These are phyloP conservation scores for Didymosphaeria variabile DNA, from an alignment of 2,329 filamentous ascomycete genomes.

Conservation along the genomic window DNA sequence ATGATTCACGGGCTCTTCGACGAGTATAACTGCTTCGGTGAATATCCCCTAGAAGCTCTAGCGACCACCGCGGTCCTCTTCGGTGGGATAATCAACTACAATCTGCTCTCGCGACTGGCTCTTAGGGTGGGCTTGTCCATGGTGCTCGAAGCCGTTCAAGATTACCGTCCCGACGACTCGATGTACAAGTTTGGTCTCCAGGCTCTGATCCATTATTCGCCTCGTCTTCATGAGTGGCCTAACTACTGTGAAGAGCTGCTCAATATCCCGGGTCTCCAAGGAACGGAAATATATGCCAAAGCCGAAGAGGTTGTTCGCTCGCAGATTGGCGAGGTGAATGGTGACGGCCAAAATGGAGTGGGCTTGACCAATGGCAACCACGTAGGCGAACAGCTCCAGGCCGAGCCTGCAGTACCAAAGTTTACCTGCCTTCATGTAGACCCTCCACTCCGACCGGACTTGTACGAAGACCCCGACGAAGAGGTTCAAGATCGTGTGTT, in stretches of 20 bases:
- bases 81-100: slow-evolving; percentile 93
- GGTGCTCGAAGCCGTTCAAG: slow-evolving; percentile 95
- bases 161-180: slow-evolving; percentile 80
- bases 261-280: slow-evolving; percentile 81
- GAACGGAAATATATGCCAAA: slow-evolving; percentile 83
- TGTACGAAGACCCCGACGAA: slow-evolving; percentile 83
- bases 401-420: slow-evolving; percentile 71
- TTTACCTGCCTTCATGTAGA: slow-evolving; percentile 85
- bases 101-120: slow-evolving; percentile 87
- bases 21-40: slow-evolving; percentile 93
- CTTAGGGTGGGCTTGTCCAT: slow-evolving; percentile 95
- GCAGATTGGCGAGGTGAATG: slow-evolving; percentile 67
- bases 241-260: slow-evolving; percentile 88
- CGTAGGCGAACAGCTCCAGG: slow-evolving; percentile 66
- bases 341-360: slow-evolving; percentile 56
- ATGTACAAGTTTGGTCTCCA: slow-evolving; percentile 99
- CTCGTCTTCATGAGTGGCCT: slow-evolving; percentile 91
- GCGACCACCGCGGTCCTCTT: slow-evolving; percentile 97
- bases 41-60: slow-evolving; percentile 94
- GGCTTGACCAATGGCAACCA: slow-evolving; percentile 72
- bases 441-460: slow-evolving; percentile 66
- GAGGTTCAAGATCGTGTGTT: slow-evolving; percentile 92
- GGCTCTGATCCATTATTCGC: slow-evolving; percentile 86
- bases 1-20: slow-evolving; percentile 99
- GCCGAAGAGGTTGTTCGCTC: slow-evolving; percentile 82